Evolutionary conservation across 2,329 filamentous ascomycete species (phyloP).

Genomic region (Huntiella abstrusa): DNA sequence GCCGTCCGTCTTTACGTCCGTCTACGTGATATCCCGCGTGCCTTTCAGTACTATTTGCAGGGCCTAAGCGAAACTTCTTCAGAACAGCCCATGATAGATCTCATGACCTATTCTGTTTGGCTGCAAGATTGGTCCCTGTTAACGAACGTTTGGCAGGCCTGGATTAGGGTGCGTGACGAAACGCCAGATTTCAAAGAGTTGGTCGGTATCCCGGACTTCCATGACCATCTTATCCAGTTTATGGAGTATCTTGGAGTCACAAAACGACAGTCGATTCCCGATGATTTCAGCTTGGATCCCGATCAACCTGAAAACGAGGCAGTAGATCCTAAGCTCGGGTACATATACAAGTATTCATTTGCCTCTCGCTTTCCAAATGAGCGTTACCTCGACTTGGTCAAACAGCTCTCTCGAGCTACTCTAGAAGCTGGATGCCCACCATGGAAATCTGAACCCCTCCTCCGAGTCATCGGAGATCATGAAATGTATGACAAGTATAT

Average conservation of each 20-base stretch:
- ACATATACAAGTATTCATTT: constrained; percentile 8
- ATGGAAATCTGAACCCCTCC: constrained; percentile 4
- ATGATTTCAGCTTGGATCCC: constrained; percentile 3
- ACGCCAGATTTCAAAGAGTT: constrained; percentile 6
- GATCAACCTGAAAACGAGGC: background rate
- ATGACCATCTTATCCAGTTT: constrained; percentile 1
- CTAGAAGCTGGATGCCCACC: constrained; percentile 1
- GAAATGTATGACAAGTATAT: constrained; percentile 5
- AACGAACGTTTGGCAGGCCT: constrained; percentile 7
- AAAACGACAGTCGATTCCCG: background rate
- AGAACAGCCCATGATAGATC: constrained; percentile 8
- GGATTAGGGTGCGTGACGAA: constrained; percentile 6
- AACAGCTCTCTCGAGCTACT: constrained; percentile 3
- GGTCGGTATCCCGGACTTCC: constrained; percentile 7
- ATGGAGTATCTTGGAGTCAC: constrained; percentile 5
- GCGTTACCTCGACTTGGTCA: constrained; percentile 8
- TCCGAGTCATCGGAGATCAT: background rate
- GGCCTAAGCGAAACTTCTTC: constrained; percentile 7
- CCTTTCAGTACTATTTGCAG: constrained; percentile 8
- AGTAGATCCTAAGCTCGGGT: constrained; percentile 2
- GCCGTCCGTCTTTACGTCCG: constrained; percentile 10
- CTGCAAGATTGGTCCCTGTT: constrained; percentile 9
- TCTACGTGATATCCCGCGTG: constrained; percentile 9
- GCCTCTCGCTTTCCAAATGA: constrained; percentile 1
- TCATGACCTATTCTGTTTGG: constrained; percentile 10